These are phyloP conservation scores for Hanseniaspora guilliermondii DNA, from an alignment of 805 yeast genomes.

Conservation along the genomic window DNA sequence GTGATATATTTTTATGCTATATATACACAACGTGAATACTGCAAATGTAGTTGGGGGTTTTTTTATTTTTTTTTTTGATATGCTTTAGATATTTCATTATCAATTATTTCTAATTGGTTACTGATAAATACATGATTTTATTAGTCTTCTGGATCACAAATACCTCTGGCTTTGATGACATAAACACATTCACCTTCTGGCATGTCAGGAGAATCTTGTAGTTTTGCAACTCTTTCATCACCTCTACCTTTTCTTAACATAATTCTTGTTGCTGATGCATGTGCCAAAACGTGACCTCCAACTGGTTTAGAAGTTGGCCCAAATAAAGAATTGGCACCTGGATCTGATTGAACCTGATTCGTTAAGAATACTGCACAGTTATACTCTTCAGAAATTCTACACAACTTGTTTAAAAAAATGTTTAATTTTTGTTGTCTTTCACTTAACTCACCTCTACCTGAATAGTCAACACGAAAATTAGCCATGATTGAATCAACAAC, in stretches of 20 bases:
- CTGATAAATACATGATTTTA: conserved; percentile 37
- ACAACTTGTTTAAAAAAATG: conserved; percentile 78
- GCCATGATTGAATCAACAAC: conserved; percentile 97
- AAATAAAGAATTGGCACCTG: conserved; percentile 50
- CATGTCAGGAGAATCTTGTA: conserved; percentile 90
- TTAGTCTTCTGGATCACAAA: conserved; percentile 79
- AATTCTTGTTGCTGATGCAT: conserved; percentile 86
- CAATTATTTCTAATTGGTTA: too few species aligned
- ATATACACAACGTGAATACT: not conserved
- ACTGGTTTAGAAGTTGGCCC: conserved; percentile 97
- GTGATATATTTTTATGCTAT: not conserved
- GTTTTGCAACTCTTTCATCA: conserved; percentile 84
- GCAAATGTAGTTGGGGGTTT: too few species aligned
- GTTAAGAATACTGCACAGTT: conserved; percentile 94
- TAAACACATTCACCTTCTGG: conserved; percentile 93
- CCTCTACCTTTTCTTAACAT: conserved; percentile 84
- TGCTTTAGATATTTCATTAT: too few species aligned
- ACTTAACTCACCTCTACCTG: conserved; percentile 90
- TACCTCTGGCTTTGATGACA: conserved; percentile 92
- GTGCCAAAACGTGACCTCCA: conserved; percentile 96
- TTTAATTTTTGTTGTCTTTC: conserved; percentile 94
- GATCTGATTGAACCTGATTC: conserved; percentile 97
- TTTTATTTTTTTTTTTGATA: too few species aligned
- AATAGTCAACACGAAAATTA: conserved; percentile 81
- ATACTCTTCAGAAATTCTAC: conserved; percentile 89